Conservation (phyloP, 2,329 filamentous ascomycete genomes). For the Aspergillus udagawae region DNA sequence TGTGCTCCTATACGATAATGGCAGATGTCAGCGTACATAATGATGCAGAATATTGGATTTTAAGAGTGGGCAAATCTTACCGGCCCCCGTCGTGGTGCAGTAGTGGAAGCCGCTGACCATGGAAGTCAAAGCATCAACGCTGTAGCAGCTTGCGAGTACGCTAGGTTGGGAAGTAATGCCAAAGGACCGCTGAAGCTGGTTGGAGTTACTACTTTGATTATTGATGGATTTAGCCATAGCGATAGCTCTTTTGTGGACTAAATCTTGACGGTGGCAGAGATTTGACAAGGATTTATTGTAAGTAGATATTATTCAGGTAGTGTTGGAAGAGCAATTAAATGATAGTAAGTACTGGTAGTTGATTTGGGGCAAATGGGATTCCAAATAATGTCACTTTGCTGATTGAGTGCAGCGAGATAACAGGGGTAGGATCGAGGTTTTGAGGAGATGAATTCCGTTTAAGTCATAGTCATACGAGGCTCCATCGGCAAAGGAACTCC, state of each 20-base stretch:
- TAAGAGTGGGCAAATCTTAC: slow-evolving; percentile 42
- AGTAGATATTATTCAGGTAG: neutral
- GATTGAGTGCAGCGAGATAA: neutral
- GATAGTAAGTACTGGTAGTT: neutral
- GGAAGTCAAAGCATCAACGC: slow-evolving; percentile 66
- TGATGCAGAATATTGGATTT: neutral
- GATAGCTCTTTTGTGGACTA: slow-evolving; percentile 7
- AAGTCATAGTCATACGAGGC: neutral
- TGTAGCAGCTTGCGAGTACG: slow-evolving; percentile 88
- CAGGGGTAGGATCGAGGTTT: neutral
- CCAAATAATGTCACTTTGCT: neutral
- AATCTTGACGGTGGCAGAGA: slow-evolving; percentile 1
- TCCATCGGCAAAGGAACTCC: neutral
- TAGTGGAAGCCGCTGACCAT: slow-evolving; percentile 83
- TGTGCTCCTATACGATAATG: slow-evolving; percentile 58
- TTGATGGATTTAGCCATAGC: slow-evolving; percentile 54
- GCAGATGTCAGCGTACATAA: slow-evolving; percentile 2
- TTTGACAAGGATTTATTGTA: neutral
- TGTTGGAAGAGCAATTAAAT: neutral
- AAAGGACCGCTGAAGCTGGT: slow-evolving; percentile 56
- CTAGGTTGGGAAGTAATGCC: slow-evolving; percentile 55
- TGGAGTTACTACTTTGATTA: slow-evolving; percentile 66
- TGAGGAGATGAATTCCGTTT: neutral
- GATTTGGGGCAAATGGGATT: neutral
- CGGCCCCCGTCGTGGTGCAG: slow-evolving; percentile 86